Percentiles rank a stretch among this genome's conserved stretches.
Evolutionary conservation across 2,329 filamentous ascomycete genomes (phyloP).

Genomic region (Trichoderma koningiopsis): DNA sequence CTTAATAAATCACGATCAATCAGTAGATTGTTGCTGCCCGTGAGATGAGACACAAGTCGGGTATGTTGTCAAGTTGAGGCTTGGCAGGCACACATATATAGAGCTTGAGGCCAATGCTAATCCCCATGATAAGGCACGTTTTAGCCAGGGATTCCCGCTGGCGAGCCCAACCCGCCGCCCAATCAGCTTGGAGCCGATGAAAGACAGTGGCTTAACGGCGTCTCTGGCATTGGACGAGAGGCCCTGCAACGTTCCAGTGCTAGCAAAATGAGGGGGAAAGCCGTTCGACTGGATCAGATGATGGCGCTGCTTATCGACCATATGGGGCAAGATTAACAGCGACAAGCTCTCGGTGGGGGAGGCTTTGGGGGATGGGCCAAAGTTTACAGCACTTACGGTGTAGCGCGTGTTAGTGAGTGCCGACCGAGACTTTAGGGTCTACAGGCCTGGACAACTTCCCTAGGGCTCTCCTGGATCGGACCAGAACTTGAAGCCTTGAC

Average conservation of each 20-base stretch:
- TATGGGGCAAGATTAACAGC: conserved; percentile 4
- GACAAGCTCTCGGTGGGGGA: conserved; percentile 7
- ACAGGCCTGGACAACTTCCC: not conserved
- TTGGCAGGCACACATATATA: not conserved
- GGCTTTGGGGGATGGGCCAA: not conserved
- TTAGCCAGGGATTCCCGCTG: not conserved
- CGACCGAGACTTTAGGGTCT: not conserved
- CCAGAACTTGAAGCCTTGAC: not conserved
- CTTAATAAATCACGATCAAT: not conserved
- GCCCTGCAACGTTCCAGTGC: conserved; percentile 37
- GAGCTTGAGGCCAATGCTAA: not conserved
- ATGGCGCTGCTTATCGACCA: conserved; percentile 9
- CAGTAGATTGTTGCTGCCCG: not conserved
- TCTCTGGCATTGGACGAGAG: conserved; percentile 8
- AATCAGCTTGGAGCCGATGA: conserved; percentile 15
- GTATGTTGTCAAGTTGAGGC: not conserved
- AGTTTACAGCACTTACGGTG: not conserved
- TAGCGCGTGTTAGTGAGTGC: not conserved
- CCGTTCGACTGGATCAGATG: conserved; percentile 6
- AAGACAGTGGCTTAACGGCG: conserved; percentile 8
- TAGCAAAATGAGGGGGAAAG: conserved; percentile 23
- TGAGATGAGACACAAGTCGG: not conserved
- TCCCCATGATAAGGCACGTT: not conserved
- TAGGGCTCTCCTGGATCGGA: not conserved
- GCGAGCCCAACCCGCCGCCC: not conserved